Percentiles rank a stretch among this genome's conserved stretches.
Conservation (phyloP, 495 filamentous ascomycete species). For the Podospora conica region DNA sequence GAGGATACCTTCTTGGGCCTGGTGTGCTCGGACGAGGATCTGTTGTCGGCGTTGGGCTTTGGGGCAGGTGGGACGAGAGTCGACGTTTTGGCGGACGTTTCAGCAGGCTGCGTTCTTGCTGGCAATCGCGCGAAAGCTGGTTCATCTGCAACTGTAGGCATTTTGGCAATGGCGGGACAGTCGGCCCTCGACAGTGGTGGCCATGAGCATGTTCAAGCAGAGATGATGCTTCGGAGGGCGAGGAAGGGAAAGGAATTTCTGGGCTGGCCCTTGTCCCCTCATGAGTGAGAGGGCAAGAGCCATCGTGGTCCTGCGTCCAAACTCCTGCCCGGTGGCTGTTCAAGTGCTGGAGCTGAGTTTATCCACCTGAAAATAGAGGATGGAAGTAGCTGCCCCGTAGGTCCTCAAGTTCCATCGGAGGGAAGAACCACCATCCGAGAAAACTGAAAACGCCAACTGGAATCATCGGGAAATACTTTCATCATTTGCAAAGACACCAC, state of each 20-base stretch:
- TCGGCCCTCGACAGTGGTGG: background rate
- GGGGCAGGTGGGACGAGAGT: slow-evolving; percentile 5
- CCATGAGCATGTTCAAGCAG: background rate
- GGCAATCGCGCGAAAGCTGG: background rate
- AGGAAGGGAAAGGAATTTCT: background rate
- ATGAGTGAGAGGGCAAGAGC: background rate
- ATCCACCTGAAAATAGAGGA: too few relatives aligned
- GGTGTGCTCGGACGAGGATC: background rate
- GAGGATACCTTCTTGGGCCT: background rate
- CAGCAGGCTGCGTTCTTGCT: background rate
- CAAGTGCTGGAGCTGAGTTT: too few relatives aligned
- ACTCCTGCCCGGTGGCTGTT: too few relatives aligned
- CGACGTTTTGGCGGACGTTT: background rate
- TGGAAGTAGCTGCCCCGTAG: too few relatives aligned
- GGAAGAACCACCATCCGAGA: background rate
- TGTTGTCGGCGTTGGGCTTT: background rate
- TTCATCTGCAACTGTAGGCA: background rate
- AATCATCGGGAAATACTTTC: background rate
- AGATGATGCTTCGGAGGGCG: background rate
- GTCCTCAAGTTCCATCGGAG: too few relatives aligned
- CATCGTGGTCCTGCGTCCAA: too few relatives aligned
- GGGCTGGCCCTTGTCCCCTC: background rate
- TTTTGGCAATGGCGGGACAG: background rate
- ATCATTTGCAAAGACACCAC: background rate
- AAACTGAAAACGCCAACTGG: background rate